phyloP scores from a whole-genome alignment of 148 eudicot genomes.

The Rhododendron ferrugineum region DNA sequence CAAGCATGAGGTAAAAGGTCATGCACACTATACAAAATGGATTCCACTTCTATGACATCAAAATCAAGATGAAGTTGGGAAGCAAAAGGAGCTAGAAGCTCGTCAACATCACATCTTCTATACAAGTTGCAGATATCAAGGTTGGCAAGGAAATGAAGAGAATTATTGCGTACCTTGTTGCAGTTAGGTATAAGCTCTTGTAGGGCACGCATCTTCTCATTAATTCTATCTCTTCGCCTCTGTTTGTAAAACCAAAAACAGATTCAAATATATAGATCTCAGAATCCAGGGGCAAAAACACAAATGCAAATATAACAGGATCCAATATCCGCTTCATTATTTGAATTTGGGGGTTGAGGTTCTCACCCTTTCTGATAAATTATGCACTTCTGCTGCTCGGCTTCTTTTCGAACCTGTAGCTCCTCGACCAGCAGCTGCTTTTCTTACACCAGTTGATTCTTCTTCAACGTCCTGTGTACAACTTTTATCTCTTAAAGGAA shows the following conservation, averaged over 20 bases:
- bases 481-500: background rate
- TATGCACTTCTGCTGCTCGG: slow-evolving; percentile 99
- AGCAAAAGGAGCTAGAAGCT: background rate
- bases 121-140: background rate
- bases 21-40: background rate
- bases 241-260: slow-evolving; percentile 28
- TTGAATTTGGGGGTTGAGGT: background rate
- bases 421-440: slow-evolving; percentile 45
- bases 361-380: slow-evolving; percentile 89
- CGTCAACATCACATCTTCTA: background rate
- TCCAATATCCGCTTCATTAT: slow-evolving; percentile 1
- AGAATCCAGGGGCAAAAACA: background rate
- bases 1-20: background rate
- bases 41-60: background rate
- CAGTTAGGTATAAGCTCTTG: slow-evolving; percentile 99
- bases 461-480: slow-evolving; percentile 73
- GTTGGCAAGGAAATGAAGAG: background rate
- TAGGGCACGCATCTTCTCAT: slow-evolving; percentile 96
- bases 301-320: background rate
- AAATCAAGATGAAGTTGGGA: background rate
- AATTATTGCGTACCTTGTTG: slow-evolving; percentile 56
- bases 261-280: background rate
- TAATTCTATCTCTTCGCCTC: slow-evolving; percentile 95
- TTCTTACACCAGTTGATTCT: slow-evolving; percentile 60
- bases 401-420: slow-evolving; percentile 68